These are phyloP conservation scores for Taiozyma sp. DNA, from an alignment of 1,139 yeast genomes.

Conservation along the genomic window DNA sequence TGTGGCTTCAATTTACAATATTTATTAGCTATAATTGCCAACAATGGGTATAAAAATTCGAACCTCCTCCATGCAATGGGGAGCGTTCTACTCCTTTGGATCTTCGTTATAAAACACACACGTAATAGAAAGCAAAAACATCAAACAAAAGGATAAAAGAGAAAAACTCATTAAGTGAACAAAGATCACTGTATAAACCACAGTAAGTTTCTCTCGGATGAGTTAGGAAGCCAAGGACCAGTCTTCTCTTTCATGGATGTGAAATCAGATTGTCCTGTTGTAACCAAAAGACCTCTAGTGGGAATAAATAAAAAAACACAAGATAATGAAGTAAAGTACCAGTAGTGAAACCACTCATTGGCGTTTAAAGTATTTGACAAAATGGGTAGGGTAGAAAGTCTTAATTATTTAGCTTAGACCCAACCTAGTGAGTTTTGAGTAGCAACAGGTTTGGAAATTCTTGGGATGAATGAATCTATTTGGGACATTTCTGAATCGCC, in stretches of 20 bases:
- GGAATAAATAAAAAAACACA: not conserved
- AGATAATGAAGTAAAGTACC: not conserved
- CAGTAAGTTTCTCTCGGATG: too few species aligned
- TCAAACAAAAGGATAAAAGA: not conserved
- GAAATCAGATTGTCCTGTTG: not conserved
- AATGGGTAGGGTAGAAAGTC: not conserved
- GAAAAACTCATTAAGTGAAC: not conserved
- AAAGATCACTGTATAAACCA: not conserved
- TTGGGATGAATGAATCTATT: constrained; percentile 26
- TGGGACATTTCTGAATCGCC: constrained; percentile 17
- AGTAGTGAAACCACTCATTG: not conserved
- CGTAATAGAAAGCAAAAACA: not conserved
- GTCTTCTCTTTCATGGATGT: not conserved
- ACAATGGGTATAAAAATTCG: not conserved
- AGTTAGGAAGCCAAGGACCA: not conserved
- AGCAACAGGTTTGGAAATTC: constrained; percentile 42
- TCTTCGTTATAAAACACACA: not conserved
- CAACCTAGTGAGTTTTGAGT: constrained; percentile 45
- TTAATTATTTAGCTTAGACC: constrained; percentile 15
- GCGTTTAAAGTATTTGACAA: not conserved
- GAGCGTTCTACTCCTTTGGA: not conserved
- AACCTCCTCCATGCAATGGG: not conserved
- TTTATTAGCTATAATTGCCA: not conserved
- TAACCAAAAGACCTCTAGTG: not conserved
- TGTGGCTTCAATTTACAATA: not conserved